Base-by-base conservation (phyloP, 495 filamentous ascomycete species). In the Paragyromitra xinjiangensis region DNA sequence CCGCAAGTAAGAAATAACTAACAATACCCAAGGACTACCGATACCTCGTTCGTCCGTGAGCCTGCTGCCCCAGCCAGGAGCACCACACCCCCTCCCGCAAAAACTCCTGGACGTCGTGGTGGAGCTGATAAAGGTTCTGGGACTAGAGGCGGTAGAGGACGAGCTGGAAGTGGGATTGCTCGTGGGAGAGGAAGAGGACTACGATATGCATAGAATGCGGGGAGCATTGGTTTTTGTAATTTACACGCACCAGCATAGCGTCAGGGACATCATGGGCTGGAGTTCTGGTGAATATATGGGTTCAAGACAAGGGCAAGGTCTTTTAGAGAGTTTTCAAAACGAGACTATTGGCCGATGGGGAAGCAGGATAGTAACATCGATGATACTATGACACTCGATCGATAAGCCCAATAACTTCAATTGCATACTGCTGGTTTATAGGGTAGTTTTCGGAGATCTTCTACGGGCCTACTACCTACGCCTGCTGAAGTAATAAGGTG, bases 21-120 rank as follows among this genome's bases (percentile, higher is more conserved):
- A 64, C 55, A 78, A 6, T 78, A 8, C 4, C 39, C 16, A 44
- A 95, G 93, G 86, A 98, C 95, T 34, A 97, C 92, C 37, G 95
- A 98, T 83, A 97, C 94, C 14, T 94, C 93, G 12, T 99, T 98
- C 80, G 90, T 97, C 29, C 94, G 97, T 26, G 92, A 97, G 16
- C 89, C 92, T 1, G 89, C 87, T 44, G 90, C 90, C 22, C 90
- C 90, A 5, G 85, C 88, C n/a, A 84, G 90, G 2, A 85, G 88
- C n/a, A 92, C 89, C 77, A 90, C 90, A 81, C 82, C 88, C 50
- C 89, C 88, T 9, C 87, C 34, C 7, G 29, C 29, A 34, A 81
- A 69, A 40, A 68, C 79, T 6, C 75, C 78, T 85, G 11, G 84
- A 84, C 44, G 82, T 83, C 73, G 82, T 83, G 68, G 85, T 69